These are phyloP conservation scores for Beauveria bassiana DNA, from an alignment of 2,329 filamentous ascomycete genomes.

Conservation along the genomic window DNA sequence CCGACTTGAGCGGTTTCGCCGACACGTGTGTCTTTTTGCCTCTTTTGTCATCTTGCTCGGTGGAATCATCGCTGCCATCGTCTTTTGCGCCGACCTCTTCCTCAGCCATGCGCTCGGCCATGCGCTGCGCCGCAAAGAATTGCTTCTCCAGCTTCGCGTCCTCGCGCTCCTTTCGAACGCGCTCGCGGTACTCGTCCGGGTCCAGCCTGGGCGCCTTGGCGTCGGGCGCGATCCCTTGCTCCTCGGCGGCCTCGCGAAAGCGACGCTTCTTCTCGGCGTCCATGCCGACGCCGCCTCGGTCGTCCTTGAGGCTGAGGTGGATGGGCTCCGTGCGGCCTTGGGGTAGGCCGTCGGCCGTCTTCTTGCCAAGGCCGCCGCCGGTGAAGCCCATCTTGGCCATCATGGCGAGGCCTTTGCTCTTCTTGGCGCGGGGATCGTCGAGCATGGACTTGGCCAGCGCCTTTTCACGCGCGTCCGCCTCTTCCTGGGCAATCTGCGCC, in stretches of 20 bases:
- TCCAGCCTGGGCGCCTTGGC: slow-evolving; percentile 56
- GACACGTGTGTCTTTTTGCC: slow-evolving; percentile 23
- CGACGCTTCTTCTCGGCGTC: slow-evolving; percentile 79
- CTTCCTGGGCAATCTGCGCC: slow-evolving; percentile 69
- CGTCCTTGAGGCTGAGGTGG: slow-evolving; percentile 66
- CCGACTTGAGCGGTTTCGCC: slow-evolving; percentile 50
- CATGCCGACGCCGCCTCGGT: slow-evolving; percentile 74
- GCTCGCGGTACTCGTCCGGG: slow-evolving; percentile 64
- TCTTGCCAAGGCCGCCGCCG: slow-evolving; percentile 62
- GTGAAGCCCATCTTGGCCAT: slow-evolving; percentile 95
- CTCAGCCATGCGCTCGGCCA: slow-evolving; percentile 68
- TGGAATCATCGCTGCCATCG: slow-evolving; percentile 18
- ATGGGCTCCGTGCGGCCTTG: slow-evolving; percentile 58
- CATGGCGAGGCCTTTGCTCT: slow-evolving; percentile 87
- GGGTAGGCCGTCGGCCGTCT: slow-evolving; percentile 38
- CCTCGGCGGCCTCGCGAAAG: slow-evolving; percentile 53
- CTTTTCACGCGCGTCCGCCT: slow-evolving; percentile 62
- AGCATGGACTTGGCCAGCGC: slow-evolving; percentile 70
- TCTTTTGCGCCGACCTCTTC: slow-evolving; percentile 30
- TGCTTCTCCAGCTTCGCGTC: slow-evolving; percentile 59
- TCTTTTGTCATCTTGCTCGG: slow-evolving; percentile 13
- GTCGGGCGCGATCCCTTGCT: slow-evolving; percentile 38
- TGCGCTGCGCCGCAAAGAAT: slow-evolving; percentile 70
- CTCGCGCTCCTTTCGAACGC: slow-evolving; percentile 64
- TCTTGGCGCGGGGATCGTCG: slow-evolving; percentile 43